Evolutionary conservation across 192 early-diverging fungal species (phyloP), one percentile per base, ranked within the genome.

Genomic region (Phycomyces nitens): DNA sequence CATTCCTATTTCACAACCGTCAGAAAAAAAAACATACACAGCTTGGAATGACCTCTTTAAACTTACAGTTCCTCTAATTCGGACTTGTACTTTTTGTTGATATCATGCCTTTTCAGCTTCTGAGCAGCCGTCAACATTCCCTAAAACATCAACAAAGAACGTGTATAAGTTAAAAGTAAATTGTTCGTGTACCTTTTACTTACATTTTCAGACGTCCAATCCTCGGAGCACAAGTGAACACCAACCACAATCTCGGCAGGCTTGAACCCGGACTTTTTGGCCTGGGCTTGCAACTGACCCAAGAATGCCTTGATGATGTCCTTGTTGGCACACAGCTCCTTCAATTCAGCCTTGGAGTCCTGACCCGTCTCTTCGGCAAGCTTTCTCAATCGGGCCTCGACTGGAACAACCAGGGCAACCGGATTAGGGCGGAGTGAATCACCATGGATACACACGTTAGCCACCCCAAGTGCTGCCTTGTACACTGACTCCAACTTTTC

Each of bases 401-500:
- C 64, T 21, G 91, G 88, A 40, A 84, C 73, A 41, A 96, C 78
- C 9, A 99, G 51, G 16, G 92, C 94, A 11, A 95, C 87, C 18
- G 89, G 88, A 59, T 82, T 82, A 51, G 74, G 54, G 73, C 87
- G 76, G 51, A 86, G 79, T 38, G 91, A 80, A 74, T 94, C 87
- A 27, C 85, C 89, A 60, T 84, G 84, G 5, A 93, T 84, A 65
- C 86, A 88, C 44, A 93, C 85, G 70, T 94, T 94, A 74, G 80
- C 77, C 34, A 96, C 88, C 60, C 80, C 84, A 23, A 75, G 39
- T 16, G 82, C 83, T 39, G 80, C 82, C 73, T 89, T 87, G 85
- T 99, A 99, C 7, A 91, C 82, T 11, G 92, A 84, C 76, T 98
- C 96, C 26, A 98, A 79, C 71, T 92, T 92, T 76, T 98, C 96